Conservation (phyloP, 257 asterid genomes). For the Solanum peruvianum region DNA sequence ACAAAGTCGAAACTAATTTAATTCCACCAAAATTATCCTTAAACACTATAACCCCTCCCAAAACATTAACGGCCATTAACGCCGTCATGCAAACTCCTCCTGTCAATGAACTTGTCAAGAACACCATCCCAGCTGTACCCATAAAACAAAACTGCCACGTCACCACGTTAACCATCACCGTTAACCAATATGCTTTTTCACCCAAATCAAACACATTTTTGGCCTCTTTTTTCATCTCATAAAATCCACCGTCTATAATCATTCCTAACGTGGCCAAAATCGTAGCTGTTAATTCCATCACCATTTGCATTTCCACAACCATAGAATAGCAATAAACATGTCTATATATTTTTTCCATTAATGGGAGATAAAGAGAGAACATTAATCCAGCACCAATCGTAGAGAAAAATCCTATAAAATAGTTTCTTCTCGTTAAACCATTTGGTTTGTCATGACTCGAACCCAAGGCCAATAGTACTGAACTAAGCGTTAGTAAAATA, state of each 20-base stretch:
- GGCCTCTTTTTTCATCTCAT: slow-evolving; percentile 11
- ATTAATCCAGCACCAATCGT: slow-evolving; percentile 45
- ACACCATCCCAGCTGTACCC: slow-evolving; percentile 71
- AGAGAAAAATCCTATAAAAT: slow-evolving; percentile 30
- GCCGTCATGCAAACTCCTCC: slow-evolving; percentile 73
- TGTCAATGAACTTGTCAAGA: slow-evolving; percentile 55
- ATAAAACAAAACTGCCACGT: slow-evolving; percentile 56
- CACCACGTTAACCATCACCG: slow-evolving; percentile 10
- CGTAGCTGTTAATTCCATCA: slow-evolving; percentile 50
- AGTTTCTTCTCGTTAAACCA: slow-evolving; percentile 13
- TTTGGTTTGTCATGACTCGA: slow-evolving; percentile 28
- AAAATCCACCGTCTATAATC: slow-evolving; percentile 25
- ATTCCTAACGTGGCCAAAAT: slow-evolving; percentile 32
- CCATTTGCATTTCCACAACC: slow-evolving; percentile 69
- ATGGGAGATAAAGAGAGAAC: slow-evolving; percentile 49
- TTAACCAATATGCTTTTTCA: slow-evolving; percentile 23
- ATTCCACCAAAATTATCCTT: slow-evolving; percentile 43
- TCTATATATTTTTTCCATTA: slow-evolving; percentile 47
- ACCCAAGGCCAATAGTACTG: slow-evolving; percentile 32
- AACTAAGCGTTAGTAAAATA: slow-evolving; percentile 30
- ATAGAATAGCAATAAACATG: slow-evolving; percentile 40
- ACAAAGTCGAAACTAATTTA: slow-evolving; percentile 41
- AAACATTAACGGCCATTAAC: slow-evolving; percentile 34
- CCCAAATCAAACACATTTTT: slow-evolving; percentile 10
- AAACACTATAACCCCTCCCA: slow-evolving; percentile 42